Percentiles rank a stretch among this genome's conserved stretches.
Evolutionary conservation across 2,329 filamentous ascomycete species (phyloP).

Genomic region (Aspergillus costaricaensis): DNA sequence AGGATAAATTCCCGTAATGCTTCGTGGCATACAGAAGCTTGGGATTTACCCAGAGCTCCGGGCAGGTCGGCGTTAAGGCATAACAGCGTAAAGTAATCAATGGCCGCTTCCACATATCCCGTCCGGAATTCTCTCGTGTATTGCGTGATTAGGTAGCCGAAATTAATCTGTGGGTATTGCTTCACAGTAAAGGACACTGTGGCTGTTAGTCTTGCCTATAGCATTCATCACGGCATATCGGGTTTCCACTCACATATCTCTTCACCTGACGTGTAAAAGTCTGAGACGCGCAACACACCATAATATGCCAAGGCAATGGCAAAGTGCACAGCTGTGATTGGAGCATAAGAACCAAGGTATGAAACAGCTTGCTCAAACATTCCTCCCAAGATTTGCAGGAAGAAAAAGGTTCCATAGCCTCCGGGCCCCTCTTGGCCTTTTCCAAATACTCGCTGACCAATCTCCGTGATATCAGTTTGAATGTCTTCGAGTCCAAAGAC

Average conservation of each 20-base stretch:
- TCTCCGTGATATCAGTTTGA: constrained; percentile 78
- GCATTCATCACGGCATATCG: neutral
- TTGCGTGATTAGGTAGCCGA: constrained; percentile 87
- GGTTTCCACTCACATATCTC: constrained; percentile 57
- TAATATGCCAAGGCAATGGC: constrained; percentile 87
- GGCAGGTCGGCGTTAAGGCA: constrained; percentile 85
- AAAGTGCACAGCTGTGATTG: constrained; percentile 93
- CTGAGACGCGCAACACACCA: constrained; percentile 81
- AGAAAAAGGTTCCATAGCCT: constrained; percentile 87
- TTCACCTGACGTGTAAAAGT: constrained; percentile 72
- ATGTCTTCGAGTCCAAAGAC: constrained; percentile 67
- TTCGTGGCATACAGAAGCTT: constrained; percentile 83
- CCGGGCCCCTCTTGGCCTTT: constrained; percentile 77
- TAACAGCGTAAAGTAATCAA: constrained; percentile 89
- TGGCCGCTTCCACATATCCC: constrained; percentile 82
- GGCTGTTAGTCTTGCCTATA: constrained; percentile 20
- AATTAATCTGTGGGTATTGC: constrained; percentile 78
- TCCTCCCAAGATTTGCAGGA: constrained; percentile 84
- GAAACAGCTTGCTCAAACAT: constrained; percentile 93
- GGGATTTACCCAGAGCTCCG: constrained; percentile 72
- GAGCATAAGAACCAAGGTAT: constrained; percentile 88
- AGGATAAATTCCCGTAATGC: constrained; percentile 90
- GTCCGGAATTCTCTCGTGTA: constrained; percentile 96
- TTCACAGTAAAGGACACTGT: constrained; percentile 57
- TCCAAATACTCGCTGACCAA: constrained; percentile 87